Evolutionary conservation across 257 asterid genomes (phyloP).

Genomic region (Nicotiana tomentosiformis): DNA sequence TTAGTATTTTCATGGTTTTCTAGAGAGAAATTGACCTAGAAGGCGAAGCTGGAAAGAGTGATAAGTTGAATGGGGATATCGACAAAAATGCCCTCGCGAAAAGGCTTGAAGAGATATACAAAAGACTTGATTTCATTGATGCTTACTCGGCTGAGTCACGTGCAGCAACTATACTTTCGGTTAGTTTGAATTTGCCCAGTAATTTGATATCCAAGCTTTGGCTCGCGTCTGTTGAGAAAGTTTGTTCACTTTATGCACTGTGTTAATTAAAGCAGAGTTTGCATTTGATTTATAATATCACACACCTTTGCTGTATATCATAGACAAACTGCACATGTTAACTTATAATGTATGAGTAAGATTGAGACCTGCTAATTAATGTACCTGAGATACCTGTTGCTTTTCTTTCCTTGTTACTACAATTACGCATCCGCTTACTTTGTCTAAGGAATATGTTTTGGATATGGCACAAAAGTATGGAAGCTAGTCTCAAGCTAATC

Average conservation of each 20-base stretch:
- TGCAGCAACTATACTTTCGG: conserved; percentile 97
- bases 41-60: conserved; percentile 48
- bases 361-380: neutral
- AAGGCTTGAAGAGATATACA: conserved; percentile 82
- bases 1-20: conserved; percentile 10
- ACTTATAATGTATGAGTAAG: neutral
- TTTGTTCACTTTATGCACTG: neutral
- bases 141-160: conserved; percentile 99
- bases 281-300: neutral
- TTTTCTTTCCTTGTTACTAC: neutral
- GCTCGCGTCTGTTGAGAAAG: neutral
- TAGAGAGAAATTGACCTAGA: conserved; percentile 59
- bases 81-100: conserved; percentile 53
- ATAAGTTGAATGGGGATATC: conserved; percentile 31
- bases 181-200: conserved; percentile 32
- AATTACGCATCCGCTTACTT: neutral
- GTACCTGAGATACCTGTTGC: neutral
- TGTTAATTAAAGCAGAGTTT: neutral
- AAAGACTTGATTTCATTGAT: conserved; percentile 89
- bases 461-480: neutral
- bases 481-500: neutral
- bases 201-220: neutral
- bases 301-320: neutral
- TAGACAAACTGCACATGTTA: neutral
- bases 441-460: neutral